Evolutionary conservation across 257 asterid species (phyloP).

Genomic region (Euphrasia confusa): DNA sequence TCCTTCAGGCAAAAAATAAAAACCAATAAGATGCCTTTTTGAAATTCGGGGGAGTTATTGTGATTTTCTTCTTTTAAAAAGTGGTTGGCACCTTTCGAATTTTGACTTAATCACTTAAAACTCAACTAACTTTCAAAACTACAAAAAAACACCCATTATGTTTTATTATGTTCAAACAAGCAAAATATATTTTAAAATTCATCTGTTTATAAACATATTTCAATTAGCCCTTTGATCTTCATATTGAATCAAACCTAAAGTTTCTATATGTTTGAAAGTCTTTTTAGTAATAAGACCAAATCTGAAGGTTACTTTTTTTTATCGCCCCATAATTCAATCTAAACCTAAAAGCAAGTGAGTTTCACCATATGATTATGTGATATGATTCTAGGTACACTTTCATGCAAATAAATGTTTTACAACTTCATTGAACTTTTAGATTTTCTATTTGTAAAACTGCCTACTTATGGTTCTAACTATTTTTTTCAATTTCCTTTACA

Average conservation of each 20-base stretch:
- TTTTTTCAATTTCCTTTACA: background rate
- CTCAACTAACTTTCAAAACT: too few species aligned
- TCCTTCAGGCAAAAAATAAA: background rate
- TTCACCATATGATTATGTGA: background rate
- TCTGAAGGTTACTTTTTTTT: too few species aligned
- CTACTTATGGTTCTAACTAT: background rate
- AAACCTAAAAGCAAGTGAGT: background rate
- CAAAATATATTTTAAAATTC: too few species aligned
- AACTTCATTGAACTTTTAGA: background rate
- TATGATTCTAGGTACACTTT: background rate
- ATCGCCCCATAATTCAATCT: background rate
- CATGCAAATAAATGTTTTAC: background rate
- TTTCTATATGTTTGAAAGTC: too few species aligned
- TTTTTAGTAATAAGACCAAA: too few species aligned
- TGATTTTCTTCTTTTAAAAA: background rate
- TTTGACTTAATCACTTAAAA: too few species aligned
- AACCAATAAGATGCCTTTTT: background rate
- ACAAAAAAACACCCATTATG: too few species aligned
- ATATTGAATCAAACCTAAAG: too few species aligned
- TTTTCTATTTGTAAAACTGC: background rate
- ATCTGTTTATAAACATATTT: too few species aligned
- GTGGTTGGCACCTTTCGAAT: background rate
- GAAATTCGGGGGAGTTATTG: background rate
- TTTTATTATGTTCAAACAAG: too few species aligned
- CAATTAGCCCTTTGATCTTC: too few species aligned